Base-by-base conservation (phyloP, 2,329 filamentous ascomycete species). In the Sporothrix phasma region DNA sequence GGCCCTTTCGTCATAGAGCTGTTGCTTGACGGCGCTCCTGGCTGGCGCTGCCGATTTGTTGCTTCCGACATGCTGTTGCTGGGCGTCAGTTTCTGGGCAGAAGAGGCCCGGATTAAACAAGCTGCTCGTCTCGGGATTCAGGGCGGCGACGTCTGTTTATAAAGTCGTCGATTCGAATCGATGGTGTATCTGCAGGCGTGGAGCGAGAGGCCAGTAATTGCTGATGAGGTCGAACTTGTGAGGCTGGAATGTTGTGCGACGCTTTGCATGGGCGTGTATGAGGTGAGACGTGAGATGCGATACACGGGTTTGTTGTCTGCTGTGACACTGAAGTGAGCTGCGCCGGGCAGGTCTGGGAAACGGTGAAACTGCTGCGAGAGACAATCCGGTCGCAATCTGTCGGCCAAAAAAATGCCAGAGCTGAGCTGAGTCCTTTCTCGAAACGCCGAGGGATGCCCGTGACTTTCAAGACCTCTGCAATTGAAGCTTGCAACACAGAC, bases 321-420 rank as follows among this genome's bases (percentile, higher is more conserved):
- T 26, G 13, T 26, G 6, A 19, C 22, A 34, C n/a, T 15, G 37
- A 10, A 29, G 31, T 24, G 45, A 29, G 34, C 59, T 41, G 46
- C 60, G 34, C 60, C 31, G 19, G 34, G 46, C 46, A 51, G 60
- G 41, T 62, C 46, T 47, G 60, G 54, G 24, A 53, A 31, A 54
- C 54, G 60, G 24, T 62, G 60, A 62, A 53, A 53, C 53, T 43
- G 60, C 24, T 29, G 54, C 3, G 26, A n/a, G n/a, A n/a, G n/a
- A n/a, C n/a, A n/a, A n/a, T n/a, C n/a, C n/a, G n/a, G n/a, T n/a
- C n/a, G n/a, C n/a, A n/a, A n/a, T n/a, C n/a, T n/a, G n/a, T 11
- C 31, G 26, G 17, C 22, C 22, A 29, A 29, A 34, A 26, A 58
- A 43, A 7, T 58, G 54, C 54, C 56, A 17, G 17, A 3, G 56